A percentile compares a stretch with the other conserved stretches of the same genome.
These are phyloP conservation scores for Biancaea sappan DNA, from an alignment of 306 rosid species.

Conservation along the genomic window DNA sequence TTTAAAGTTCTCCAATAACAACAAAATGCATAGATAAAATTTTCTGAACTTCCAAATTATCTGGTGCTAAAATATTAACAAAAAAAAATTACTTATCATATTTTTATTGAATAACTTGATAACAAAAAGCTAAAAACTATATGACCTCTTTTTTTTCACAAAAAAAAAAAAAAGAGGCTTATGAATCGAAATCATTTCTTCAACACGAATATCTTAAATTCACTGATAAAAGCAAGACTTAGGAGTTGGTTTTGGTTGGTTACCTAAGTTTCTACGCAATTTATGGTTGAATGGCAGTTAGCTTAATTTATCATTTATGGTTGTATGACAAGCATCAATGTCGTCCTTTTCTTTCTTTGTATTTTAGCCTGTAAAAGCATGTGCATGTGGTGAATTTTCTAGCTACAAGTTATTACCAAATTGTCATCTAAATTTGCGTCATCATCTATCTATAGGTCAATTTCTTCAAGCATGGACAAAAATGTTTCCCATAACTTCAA, in stretches of 20 bases:
- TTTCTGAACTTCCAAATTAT: too few species aligned
- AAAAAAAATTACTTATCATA: too few species aligned
- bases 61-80: too few species aligned
- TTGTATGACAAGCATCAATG: neutral
- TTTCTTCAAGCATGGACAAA: conserved; percentile 48
- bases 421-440: conserved; percentile 27
- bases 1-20: too few species aligned
- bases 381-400: conserved; percentile 29
- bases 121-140: too few species aligned
- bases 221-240: neutral
- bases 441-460: conserved; percentile 52
- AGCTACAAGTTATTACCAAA: conserved; percentile 11
- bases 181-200: conserved; percentile 16
- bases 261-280: conserved; percentile 13
- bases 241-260: neutral
- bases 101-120: too few species aligned
- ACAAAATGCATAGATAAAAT: too few species aligned
- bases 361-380: neutral
- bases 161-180: neutral
- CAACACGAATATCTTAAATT: neutral
- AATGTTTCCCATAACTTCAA: conserved; percentile 63
- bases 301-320: too few species aligned
- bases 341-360: conserved; percentile 5
- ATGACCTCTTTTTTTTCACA: neutral
- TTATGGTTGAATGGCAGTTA: conserved; percentile 15